Evolutionary conservation across 192 early-diverging fungal species (phyloP), one percentile per base, ranked within the genome.

Genomic region (Rhizophlyctis rosea): DNA sequence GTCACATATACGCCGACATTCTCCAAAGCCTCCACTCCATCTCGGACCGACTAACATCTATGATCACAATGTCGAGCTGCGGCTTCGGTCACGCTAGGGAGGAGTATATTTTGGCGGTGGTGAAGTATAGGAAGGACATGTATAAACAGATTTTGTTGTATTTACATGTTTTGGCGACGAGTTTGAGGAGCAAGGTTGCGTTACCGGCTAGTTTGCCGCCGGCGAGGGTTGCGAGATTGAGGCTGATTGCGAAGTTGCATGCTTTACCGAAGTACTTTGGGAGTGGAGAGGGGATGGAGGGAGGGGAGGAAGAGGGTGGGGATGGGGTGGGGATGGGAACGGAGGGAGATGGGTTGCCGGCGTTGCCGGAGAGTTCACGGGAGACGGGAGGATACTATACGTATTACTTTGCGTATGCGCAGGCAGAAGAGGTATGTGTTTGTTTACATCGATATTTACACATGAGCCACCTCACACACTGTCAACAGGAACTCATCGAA

Each of bases 151-250:
- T 44, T 44, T 18, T 44, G 39, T 44, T 44, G 39, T 44, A 13
- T 18, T 44, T 44, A 18, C 39, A 44, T 44, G 39, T 44, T 18
- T 13, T 44, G 7, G 39, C 39, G 7, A 18, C 39, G 39, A 29
- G 52, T 54, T 54, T 23, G 23, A 54, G 24, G 24, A 14, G 14
- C 16, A 54, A 54, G 24, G 25, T 54, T 54, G 16, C 52, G 52
- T 29, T 54, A 25, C 52, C 52, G 16, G 52, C 29, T 1, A 54
- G 23, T 29, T 16, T 54, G 1, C 52, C 52, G 29, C 52, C 52
- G 16, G 52, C 29, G 25, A 23, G 52, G 23, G 23, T 29, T 14
- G 52, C 29, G 52, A 23, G 52, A 24, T 29, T 54, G 25, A 13
- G 52, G 29, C 25, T 54, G 23, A 54, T 54, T 2, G 52, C 52